Conservation (phyloP, 2,329 filamentous ascomycete genomes). For the Fusarium tricinctum region DNA sequence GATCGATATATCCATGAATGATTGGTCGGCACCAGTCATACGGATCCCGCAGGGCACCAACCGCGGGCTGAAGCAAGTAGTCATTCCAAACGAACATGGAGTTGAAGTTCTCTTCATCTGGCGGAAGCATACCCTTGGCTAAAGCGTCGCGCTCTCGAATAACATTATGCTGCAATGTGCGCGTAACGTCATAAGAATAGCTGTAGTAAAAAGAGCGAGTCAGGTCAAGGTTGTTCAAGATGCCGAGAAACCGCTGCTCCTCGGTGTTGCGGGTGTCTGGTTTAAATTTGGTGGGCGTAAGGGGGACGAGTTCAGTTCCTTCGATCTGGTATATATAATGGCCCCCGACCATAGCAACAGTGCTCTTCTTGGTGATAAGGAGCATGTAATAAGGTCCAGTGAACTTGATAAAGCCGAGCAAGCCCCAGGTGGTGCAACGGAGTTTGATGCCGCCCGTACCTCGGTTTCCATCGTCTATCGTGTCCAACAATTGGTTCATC, state of each 20-base stretch:
- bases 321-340: slow-evolving; percentile 98
- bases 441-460: slow-evolving; percentile 90
- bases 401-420: slow-evolving; percentile 95
- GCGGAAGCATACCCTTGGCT: slow-evolving; percentile 71
- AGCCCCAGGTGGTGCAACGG: slow-evolving; percentile 91
- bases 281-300: slow-evolving; percentile 82
- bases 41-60: slow-evolving; percentile 77
- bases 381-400: slow-evolving; percentile 98
- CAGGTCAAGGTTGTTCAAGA: slow-evolving; percentile 91
- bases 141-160: slow-evolving; percentile 81
- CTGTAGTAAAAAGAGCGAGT: slow-evolving; percentile 97
- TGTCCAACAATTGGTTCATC: slow-evolving; percentile 92
- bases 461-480: slow-evolving; percentile 95
- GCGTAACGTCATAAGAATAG: slow-evolving; percentile 96
- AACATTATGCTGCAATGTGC: slow-evolving; percentile 93
- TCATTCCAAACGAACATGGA: slow-evolving; percentile 99
- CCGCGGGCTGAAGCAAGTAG: slow-evolving; percentile 84
- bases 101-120: slow-evolving; percentile 78
- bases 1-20: slow-evolving; percentile 96
- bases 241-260: slow-evolving; percentile 88
- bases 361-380: slow-evolving; percentile 93
- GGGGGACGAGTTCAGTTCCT: slow-evolving; percentile 88
- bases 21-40: slow-evolving; percentile 98
- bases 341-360: slow-evolving; percentile 94
- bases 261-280: slow-evolving; percentile 86